Base-by-base conservation (phyloP, 306 rosid species). In the Cucumis cinereus region DNA sequence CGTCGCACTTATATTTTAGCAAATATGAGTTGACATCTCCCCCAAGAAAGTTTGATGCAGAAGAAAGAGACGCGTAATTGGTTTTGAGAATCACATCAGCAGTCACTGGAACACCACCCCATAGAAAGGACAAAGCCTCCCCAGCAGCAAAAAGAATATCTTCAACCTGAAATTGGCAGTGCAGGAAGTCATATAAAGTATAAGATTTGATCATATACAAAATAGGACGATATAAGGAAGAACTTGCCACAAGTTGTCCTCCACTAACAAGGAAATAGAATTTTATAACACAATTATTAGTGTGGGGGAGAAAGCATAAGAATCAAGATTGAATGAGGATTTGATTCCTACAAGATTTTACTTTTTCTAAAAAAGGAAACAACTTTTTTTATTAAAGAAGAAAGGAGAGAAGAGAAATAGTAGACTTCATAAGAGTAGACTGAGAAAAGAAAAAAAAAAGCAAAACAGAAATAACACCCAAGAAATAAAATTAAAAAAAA, bases 121-220 rank as follows among this genome's bases (percentile, higher is more conserved):
- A 94, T 87, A 94, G 75, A 82, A 91, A 94, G 33, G 98, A 87
- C 53, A 94, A 77, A 79, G 98, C 96, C 91, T 94, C 98, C 72
- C 98, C 98, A 78, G 95, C 93, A 67, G 98, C 98, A 72, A 94
- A 94, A 57, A 94, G 96, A 80, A 94, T 60, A 70, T 94, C 98
- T 82, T 94, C 98, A 52, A 89, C 97, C 98, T 91, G 90, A 72
- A 87, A 73, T 79, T 43, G 80, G 57, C 83, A 69, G 74, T 33
- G 71, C 24, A 82, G 8, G 15, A 47, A 40, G 53, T 40, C 14
- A 40, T 66, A 43, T 41, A 12, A 68, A 1, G n/a, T 67, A 68
- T 22, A 59, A 16, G 41, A 75, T 75, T 49, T 68, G 43, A 77
- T 30, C 57, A 33, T 77, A 52, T 38, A 38, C 52, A 61, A 57